These are phyloP conservation scores for Catharanthus roseus DNA, from an alignment of 257 asterid species.

Conservation along the genomic window DNA sequence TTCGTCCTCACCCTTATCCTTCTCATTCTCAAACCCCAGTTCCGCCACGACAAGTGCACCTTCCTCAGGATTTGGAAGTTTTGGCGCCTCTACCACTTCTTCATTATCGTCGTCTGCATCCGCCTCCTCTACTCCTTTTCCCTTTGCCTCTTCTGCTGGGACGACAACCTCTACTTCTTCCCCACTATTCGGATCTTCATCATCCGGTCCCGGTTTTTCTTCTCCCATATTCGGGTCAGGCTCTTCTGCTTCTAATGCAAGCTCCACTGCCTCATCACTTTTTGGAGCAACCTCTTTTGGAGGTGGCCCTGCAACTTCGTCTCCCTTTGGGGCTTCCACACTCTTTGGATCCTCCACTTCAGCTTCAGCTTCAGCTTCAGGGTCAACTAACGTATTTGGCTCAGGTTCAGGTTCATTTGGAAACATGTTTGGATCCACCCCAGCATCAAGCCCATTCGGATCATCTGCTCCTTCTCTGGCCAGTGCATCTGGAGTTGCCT, in stretches of 20 bases:
- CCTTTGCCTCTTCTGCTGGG: constrained; percentile 20
- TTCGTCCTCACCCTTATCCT: constrained; percentile 23
- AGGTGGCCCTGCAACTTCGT: constrained; percentile 27
- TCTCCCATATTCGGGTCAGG: constrained; percentile 3
- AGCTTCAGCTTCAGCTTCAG: neutral
- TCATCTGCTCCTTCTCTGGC: constrained; percentile 5
- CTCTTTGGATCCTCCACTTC: constrained; percentile 9
- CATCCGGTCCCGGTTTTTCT: constrained; percentile 14
- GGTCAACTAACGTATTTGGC: neutral
- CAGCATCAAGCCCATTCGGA: constrained; percentile 11
- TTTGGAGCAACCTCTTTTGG: constrained; percentile 35
- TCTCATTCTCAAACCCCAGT: constrained; percentile 9
- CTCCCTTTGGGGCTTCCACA: constrained; percentile 8
- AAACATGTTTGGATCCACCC: constrained; percentile 11
- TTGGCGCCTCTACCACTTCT: constrained; percentile 20
- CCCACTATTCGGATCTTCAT: constrained; percentile 27
- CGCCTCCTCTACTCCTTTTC: constrained; percentile 5
- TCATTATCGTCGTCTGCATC: constrained; percentile 9
- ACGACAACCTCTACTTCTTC: constrained; percentile 10
- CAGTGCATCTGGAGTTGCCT: constrained; percentile 12
- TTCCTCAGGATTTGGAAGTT: constrained; percentile 26
- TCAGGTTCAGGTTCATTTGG: constrained; percentile 33
- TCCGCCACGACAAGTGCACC: constrained; percentile 11
- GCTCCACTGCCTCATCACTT: neutral
- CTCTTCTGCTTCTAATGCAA: constrained; percentile 12